phyloP scores from a whole-genome alignment of 129 eudicot species.

The Erigeron canadensis region DNA sequence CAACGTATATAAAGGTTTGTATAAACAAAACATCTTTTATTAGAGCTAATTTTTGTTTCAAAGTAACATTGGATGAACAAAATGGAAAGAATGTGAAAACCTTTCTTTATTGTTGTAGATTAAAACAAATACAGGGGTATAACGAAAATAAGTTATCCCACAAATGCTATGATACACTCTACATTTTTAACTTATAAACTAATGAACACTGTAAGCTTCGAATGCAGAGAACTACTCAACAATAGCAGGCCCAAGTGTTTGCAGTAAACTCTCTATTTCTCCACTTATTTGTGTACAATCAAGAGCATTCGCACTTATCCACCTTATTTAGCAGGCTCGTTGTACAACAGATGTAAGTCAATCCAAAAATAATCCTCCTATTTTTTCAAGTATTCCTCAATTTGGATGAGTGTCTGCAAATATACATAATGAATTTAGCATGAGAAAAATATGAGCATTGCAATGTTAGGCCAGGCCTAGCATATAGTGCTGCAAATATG shows the following conservation, averaged over 20 bases:
- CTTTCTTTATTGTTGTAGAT: neutral
- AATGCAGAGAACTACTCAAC: conserved; percentile 10
- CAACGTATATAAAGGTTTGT: neutral
- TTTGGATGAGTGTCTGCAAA: conserved; percentile 34
- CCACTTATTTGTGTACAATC: conserved; percentile 11
- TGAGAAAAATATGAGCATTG: neutral
- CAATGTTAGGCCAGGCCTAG: neutral
- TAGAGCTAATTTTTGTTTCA: neutral
- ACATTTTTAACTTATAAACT: conserved; percentile 4
- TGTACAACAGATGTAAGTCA: conserved; percentile 13
- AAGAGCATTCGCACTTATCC: conserved; percentile 5
- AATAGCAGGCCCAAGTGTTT: conserved; percentile 3
- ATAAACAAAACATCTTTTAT: neutral
- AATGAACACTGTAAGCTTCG: neutral
- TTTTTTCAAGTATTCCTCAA: conserved; percentile 33
- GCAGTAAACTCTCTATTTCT: conserved; percentile 8
- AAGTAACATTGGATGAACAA: neutral
- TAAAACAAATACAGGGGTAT: conserved; percentile 8
- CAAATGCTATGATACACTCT: neutral
- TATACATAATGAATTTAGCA: conserved; percentile 2
- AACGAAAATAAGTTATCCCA: conserved; percentile 12
- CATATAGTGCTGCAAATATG: neutral
- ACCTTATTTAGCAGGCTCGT: conserved; percentile 10
- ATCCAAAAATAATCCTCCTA: conserved; percentile 15
- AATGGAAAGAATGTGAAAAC: conserved; percentile 7